Evolutionary conservation across 805 yeast species (phyloP), one percentile per base, ranked within the genome.

Genomic region (Myxozyma kluyveri): DNA sequence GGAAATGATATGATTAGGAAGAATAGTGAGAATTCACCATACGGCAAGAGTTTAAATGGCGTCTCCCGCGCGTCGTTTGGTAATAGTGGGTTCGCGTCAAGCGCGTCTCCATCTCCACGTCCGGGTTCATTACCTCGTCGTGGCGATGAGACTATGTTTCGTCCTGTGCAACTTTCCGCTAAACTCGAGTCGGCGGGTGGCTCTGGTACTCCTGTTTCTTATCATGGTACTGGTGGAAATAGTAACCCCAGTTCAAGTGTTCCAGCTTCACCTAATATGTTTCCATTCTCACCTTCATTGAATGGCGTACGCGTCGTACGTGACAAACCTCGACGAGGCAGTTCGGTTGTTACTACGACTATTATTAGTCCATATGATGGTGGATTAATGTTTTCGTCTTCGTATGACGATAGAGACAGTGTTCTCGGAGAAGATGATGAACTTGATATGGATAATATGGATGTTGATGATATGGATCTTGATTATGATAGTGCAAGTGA

Each of bases 401-500:
- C 58, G 12, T 47, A 50, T 23, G 53, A 49, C 23, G 57, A 52
- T 31, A 37, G 42, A 29, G 52, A 46, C 24, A 40, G 45, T 18
- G 22, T 36, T 27, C 40, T 43, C 31, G 40, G 38, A 27, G 50
- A 40, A 19, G 48, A 43, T 22, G 54, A 45, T 22, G 58, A 42
- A 24, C 39, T 42, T 5, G 56, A 51, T 26, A 47, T 36, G 17
- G 47, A 42, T 39, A 44, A 47, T 21, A 42, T 50, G 29, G 58
- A 50, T 33, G 33, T 50, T 4, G 55, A 51, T 33, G 50, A 45
- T 31, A 42, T 42, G 24, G 40, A 42, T 1, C 21, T 41, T 31
- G 51, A 49, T n/a, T 24, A 36, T 18, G 56, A 47, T 24, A 49
- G 47, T 31, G 50, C 47, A 23, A 42, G 82, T 40, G 95, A 88